Base-by-base conservation (phyloP, 2,329 filamentous ascomycete species). In the Emericellopsis cladophorae region DNA sequence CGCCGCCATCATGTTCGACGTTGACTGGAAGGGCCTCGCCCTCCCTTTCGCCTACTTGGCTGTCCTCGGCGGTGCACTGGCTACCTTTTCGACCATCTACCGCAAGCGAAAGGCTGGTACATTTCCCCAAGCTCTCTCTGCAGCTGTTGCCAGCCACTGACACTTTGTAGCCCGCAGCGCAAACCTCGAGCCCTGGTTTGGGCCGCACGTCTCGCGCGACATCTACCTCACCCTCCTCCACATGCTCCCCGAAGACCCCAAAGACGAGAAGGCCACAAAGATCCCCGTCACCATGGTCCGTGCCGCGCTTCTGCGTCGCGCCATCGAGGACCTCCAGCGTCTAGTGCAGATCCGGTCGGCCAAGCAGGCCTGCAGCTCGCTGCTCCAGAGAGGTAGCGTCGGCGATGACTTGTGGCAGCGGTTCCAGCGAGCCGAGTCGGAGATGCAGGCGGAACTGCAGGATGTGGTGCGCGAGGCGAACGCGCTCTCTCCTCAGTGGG, bases 401-500 rank as follows among this genome's bases (percentile, higher is more conserved):
- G 90, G 92, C 12, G 92, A 98, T 58, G 92, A 98, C 60, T 64
- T 98, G 50, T 95, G 88, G 84, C 86, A 95, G 67, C 74, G 90
- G 32, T 95, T 96, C 61, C 65, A 81, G 62, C 76, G 87, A 39
- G 92, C 90, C 1, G 92, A 98, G 74, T 89, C 93, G 67, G 92
- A 98, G 65, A 93, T 96, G 70, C 89, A 98, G 65, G 86, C 88
- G 50, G 92, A 98, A 65, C 71, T 98, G 46, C 78, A 86, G 52
- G 92, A 98, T 62, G 90, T 96, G 21, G 88, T 96, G 29, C 76
- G 80, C 52, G 90, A 96, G 79, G 92, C 93, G 53, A 96, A 96
- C 58, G 88, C 84, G 16, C 83, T 95, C 48, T 73, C 78, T 2
- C 81, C 85, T 38, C 81, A 82, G 60, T 98, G 92, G 92, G 92